phyloP scores from a whole-genome alignment of 2,329 filamentous ascomycete species.

The Cryphonectria carpinicola region DNA sequence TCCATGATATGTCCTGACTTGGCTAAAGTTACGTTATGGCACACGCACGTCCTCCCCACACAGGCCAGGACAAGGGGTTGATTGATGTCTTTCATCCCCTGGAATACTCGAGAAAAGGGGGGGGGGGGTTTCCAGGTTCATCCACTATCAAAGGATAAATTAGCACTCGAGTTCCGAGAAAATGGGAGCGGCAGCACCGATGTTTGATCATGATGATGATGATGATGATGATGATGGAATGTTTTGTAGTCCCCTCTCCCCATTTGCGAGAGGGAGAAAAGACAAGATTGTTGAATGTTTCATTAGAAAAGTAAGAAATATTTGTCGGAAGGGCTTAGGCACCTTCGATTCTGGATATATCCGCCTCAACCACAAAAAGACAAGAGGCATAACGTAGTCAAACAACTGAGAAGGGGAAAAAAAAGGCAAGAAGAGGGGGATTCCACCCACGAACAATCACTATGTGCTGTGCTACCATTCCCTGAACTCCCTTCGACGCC shows the following conservation, averaged over 20 bases:
- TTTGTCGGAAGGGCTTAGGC: neutral
- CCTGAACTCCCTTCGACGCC: neutral
- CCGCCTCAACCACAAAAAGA: neutral
- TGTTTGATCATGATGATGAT: neutral
- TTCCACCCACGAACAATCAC: neutral
- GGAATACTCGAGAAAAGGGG: too few relatives aligned
- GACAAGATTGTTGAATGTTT: neutral
- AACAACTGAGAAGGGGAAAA: neutral
- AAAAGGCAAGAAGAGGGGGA: too few relatives aligned
- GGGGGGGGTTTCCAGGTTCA: neutral
- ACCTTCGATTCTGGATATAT: slow-evolving; percentile 9
- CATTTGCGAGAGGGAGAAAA: neutral
- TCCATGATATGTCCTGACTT: neutral
- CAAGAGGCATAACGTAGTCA: neutral
- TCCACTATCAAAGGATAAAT: neutral
- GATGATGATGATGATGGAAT: neutral
- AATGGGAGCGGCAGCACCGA: neutral
- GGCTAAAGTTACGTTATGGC: neutral
- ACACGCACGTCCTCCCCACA: neutral
- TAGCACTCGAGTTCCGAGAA: neutral
- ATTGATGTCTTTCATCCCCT: neutral
- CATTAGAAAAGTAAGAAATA: slow-evolving; percentile 12
- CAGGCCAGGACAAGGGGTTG: neutral
- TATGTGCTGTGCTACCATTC: neutral
- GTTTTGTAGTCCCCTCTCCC: neutral